Evolutionary conservation across 805 yeast genomes (phyloP).

Genomic region (Metschnikowia shivogae): DNA sequence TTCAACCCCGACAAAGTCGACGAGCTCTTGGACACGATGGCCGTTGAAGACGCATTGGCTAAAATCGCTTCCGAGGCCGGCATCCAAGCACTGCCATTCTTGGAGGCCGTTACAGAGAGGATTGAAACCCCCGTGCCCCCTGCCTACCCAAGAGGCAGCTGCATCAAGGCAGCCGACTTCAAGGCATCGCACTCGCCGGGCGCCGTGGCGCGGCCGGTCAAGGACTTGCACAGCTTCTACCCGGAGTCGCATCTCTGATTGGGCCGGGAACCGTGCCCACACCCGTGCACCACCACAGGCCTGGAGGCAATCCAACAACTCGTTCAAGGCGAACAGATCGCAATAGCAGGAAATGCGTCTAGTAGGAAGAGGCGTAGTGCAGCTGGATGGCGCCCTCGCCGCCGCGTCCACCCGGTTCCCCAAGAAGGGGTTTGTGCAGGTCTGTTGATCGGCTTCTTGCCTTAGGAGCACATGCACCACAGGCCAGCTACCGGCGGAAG

Average conservation of each 20-base stretch:
- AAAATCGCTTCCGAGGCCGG: conserved; percentile 6
- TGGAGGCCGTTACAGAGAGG: conserved; percentile 16
- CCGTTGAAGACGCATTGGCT: conserved; percentile 18
- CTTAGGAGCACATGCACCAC: too few species aligned
- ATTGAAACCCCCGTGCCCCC: conserved; percentile 28
- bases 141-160: conserved; percentile 47
- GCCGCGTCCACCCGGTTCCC: too few species aligned
- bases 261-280: not conserved
- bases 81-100: conserved; percentile 9
- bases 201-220: conserved; percentile 56
- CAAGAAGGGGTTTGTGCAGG: too few species aligned
- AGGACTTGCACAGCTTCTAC: conserved; percentile 23
- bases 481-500: too few species aligned
- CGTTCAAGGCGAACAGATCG: too few species aligned
- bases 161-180: conserved; percentile 47
- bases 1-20: conserved; percentile 26
- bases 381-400: too few species aligned
- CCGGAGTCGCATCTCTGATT: conserved; percentile 18
- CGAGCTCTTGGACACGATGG: conserved; percentile 6
- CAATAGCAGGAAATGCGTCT: too few species aligned
- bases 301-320: too few species aligned
- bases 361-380: too few species aligned
- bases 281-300: not conserved
- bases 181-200: conserved; percentile 52
- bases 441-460: too few species aligned